Base-by-base conservation (phyloP, 2,329 filamentous ascomycete genomes). In the Hymenoscyphus fraxineus region DNA sequence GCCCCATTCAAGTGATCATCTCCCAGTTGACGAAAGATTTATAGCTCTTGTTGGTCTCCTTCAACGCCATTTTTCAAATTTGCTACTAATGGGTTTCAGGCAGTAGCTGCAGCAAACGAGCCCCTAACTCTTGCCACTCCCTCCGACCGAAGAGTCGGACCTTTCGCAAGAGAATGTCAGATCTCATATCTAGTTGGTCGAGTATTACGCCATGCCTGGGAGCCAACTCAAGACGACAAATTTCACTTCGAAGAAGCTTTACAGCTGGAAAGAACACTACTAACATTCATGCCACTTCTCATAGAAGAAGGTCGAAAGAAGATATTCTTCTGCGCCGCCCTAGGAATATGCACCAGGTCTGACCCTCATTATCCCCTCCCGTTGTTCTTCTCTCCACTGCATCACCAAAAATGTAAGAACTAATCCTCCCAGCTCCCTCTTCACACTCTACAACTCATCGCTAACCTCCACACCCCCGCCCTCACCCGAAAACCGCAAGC, bases 121-220 rank as follows among this genome's bases (percentile, higher is more conserved):
- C 39, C 57, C 10, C 22, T 57, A 4, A 62, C 32, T 31, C 51
- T 65, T 2, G 35, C 57, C 1, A 61, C 65, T 2, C 63, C 63
- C 22, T 58, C 41, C 31, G 44, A 65, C 41, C 32, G 56, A 38
- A 40, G 44, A 27, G 61, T 65, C 6, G 63, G 65, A 2, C 60
- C 27, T 15, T 61, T 67, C 16, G 63, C 65, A 27, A 63, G 60
- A 38, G 65, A 67, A 41, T 67, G 63, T 41, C 60, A 67, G n/a
- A 51, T 65, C 16, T 47, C 60, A n/a, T 63, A 67, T 54, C 54
- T 67, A 10, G 54, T 60, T 1, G 58, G 60, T 5, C 65, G 56
- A 15, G 63, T 67, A 15, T 41, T 67, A 1, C 51, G 58, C n/a
- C 60, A 67, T 19, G 60, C 61, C 9, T 61, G 59, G 9, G 63